Evolutionary conservation across 352 stramenopile species (phyloP), one percentile per base, ranked within the genome.

Genomic region (Pythium apleroticum): DNA sequence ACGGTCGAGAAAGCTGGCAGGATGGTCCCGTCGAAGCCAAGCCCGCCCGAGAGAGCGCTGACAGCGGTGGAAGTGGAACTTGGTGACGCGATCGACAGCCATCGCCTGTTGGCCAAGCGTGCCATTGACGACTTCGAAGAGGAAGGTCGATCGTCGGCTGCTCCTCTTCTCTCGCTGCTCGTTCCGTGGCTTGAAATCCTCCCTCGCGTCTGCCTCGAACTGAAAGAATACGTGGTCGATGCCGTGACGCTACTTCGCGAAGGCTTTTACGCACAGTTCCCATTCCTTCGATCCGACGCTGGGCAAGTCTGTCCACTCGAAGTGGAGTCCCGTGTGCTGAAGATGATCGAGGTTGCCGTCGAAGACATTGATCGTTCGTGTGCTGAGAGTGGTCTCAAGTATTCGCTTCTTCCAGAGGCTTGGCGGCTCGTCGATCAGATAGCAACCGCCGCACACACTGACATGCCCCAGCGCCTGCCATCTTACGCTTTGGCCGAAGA

Each of bases 171-270:
- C 12, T 9, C 25, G 8, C 22, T 24, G 15, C 15, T 48, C 10
- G 15, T 10, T 48, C 39, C 43, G 0, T 68, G 62, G 62, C 35
- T 68, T 9, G 60, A 76, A 28, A 37, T 65, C 35, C 48, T 90
- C 3, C 77, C 78, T 0, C 71, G 67, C 2, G 73, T 88, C 30
- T 86, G 76, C 57, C 76, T 83, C 10, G 59, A 73, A 14, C 50
- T 88, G 20, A 78, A 83, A 52, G 72, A 79, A 20, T 71, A 78
- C 59, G 55, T 65, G 1, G 46, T 80, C 43, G 62, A 82, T 33
- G 75, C 67, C 11, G 25, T 87, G 9, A 60, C 74, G 20, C 20
- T 80, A 12, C 64, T 90, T 19, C 62, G 52, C 35, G 28, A 30
- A 27, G 41, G 60, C 0, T 49, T 90, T 19, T 90, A 80, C 56